Conservation (phyloP, 176 grass and related monocot genomes). For the Stipa capillata region DNA sequence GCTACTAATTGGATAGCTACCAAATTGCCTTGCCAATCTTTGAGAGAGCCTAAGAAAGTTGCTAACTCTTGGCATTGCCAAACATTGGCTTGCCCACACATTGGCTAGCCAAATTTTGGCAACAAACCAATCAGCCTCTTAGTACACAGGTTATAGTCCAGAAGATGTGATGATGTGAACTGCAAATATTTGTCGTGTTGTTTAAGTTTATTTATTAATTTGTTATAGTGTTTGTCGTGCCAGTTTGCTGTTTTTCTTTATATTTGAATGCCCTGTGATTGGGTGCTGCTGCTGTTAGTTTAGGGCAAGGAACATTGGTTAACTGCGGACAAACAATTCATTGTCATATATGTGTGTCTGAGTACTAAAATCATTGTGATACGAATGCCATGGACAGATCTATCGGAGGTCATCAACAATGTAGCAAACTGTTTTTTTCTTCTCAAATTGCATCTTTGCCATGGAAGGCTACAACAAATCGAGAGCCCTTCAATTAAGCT, state of each 20-base stretch:
- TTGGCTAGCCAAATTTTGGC: no score
- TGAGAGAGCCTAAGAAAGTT: no score
- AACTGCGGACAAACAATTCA: no score
- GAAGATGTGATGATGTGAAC: slow-evolving; percentile 13
- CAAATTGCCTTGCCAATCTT: no score
- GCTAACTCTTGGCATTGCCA: no score
- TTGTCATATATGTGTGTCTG: no score
- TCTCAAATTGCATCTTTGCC: background rate
- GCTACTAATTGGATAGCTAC: no score
- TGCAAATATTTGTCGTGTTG: slow-evolving; percentile 17
- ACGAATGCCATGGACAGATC: background rate
- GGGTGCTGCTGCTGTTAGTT: background rate
- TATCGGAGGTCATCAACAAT: background rate
- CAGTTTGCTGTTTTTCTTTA: no score
- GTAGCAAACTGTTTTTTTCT: background rate
- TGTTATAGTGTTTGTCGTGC: background rate
- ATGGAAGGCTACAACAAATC: background rate
- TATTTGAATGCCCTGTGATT: background rate
- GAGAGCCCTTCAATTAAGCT: background rate
- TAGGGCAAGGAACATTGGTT: background rate
- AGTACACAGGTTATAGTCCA: background rate
- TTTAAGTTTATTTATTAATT: background rate
- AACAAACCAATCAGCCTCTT: no score
- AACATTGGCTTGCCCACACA: no score
- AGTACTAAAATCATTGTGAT: background rate